Evolutionary conservation across 2,329 filamentous ascomycete species (phyloP).

Genomic region (Dendryphion nanum): DNA sequence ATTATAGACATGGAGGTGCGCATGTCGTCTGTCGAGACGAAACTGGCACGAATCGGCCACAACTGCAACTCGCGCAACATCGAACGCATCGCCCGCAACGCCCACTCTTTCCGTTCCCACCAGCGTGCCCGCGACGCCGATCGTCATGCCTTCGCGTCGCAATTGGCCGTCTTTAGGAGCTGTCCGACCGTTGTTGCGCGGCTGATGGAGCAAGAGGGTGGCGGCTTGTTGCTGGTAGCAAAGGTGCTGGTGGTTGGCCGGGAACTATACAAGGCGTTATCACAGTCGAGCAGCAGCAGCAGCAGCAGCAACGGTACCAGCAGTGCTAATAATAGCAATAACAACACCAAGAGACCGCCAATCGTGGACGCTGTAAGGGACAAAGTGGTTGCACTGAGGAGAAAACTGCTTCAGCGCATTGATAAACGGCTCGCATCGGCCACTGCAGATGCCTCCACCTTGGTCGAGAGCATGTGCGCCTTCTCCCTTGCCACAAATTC

Average conservation of each 20-base stretch:
- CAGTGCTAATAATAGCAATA: no score
- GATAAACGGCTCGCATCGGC: constrained; percentile 49
- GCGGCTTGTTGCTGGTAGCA: constrained; percentile 52
- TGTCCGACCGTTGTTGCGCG: constrained; percentile 54
- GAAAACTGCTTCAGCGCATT: constrained; percentile 63
- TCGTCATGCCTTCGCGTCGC: constrained; percentile 52
- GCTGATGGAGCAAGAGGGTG: constrained; percentile 51
- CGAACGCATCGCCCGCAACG: constrained; percentile 63
- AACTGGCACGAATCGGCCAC: constrained; percentile 69
- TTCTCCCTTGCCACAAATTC: constrained; percentile 80
- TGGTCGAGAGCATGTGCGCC: constrained; percentile 75
- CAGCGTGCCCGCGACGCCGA: constrained; percentile 42
- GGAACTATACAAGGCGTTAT: constrained; percentile 71
- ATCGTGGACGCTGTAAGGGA: constrained; percentile 64
- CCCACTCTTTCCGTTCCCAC: constrained; percentile 48
- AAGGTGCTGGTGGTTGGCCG: constrained; percentile 71
- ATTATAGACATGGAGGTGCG: constrained; percentile 85
- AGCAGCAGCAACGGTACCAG: no score
- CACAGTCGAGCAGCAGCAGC: constrained; percentile 48
- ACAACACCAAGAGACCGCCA: no score
- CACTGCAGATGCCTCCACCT: constrained; percentile 40
- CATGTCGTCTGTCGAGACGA: constrained; percentile 70
- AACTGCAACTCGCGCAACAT: constrained; percentile 73
- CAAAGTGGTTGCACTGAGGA: constrained; percentile 61
- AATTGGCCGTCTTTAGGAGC: constrained; percentile 58